Percentiles rank a stretch among this genome's conserved stretches.
phyloP scores from a whole-genome alignment of 352 stramenopile species.

The Globisporangium splendens region DNA sequence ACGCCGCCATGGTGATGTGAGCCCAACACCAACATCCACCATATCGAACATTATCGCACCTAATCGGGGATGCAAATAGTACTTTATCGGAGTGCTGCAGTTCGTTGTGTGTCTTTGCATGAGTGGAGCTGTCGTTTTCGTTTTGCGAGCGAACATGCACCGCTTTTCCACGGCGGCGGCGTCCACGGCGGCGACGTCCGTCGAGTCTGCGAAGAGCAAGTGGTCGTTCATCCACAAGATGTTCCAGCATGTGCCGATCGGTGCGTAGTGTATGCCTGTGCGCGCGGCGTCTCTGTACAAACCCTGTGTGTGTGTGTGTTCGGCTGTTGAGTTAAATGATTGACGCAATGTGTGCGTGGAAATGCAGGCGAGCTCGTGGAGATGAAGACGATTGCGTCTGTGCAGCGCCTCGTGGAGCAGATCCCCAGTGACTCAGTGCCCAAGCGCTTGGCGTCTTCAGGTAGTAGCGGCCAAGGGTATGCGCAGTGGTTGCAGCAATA shows the following conservation, averaged over 20 bases:
- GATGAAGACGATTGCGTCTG: slow-evolving; percentile 47
- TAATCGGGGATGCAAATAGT: neutral
- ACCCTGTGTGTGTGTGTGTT: neutral
- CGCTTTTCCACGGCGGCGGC: slow-evolving; percentile 25
- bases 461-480: neutral
- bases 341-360: neutral
- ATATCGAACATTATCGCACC: no score
- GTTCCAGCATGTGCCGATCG: slow-evolving; percentile 34
- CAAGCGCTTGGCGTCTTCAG: neutral
- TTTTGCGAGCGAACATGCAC: slow-evolving; percentile 17
- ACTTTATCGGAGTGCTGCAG: neutral
- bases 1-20: no score
- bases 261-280: slow-evolving; percentile 18
- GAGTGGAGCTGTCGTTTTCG: slow-evolving; percentile 4
- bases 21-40: no score
- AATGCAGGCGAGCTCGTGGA: slow-evolving; percentile 43
- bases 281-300: no score
- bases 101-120: neutral
- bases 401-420: slow-evolving; percentile 50
- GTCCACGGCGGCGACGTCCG: slow-evolving; percentile 13
- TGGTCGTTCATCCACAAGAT: slow-evolving; percentile 24
- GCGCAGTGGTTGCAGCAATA: slow-evolving; percentile 14
- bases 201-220: slow-evolving; percentile 6
- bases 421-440: slow-evolving; percentile 16
- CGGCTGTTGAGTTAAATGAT: neutral